Conservation (phyloP, 2,329 filamentous ascomycete genomes). For the Dothidotthia symphoricarpi region DNA sequence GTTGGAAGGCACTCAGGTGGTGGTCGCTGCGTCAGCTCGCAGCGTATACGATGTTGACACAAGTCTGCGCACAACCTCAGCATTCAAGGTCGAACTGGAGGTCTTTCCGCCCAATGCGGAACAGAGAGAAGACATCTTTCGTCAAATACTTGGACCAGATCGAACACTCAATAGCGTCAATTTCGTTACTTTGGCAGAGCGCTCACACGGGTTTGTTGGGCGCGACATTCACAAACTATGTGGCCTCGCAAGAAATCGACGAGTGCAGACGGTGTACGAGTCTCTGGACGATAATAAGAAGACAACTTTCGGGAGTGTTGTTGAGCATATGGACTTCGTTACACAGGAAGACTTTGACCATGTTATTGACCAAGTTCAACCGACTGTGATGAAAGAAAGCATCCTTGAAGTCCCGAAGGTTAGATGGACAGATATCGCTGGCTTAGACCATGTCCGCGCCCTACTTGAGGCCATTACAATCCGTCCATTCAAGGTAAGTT, state of each 20-base stretch:
- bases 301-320: constrained; percentile 10
- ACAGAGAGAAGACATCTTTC: constrained; percentile 72
- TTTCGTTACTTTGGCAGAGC: constrained; percentile 60
- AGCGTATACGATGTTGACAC: constrained; percentile 71
- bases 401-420: constrained; percentile 85
- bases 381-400: constrained; percentile 85
- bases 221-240: constrained; percentile 70
- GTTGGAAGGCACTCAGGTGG: constrained; percentile 57
- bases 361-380: constrained; percentile 68
- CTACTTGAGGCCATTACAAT: constrained; percentile 58
- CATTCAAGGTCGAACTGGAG: constrained; percentile 67
- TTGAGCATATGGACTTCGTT: constrained; percentile 20
- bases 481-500: constrained; percentile 55
- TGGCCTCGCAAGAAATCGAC: constrained; percentile 50
- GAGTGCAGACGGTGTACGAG: constrained; percentile 18
- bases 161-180: constrained; percentile 53
- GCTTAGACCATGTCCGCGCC: constrained; percentile 71
- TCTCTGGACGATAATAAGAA: constrained; percentile 25
- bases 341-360: constrained; percentile 57
- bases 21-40: constrained; percentile 74
- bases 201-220: constrained; percentile 84
- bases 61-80: constrained; percentile 62
- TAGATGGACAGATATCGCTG: constrained; percentile 83
- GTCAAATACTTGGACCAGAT: constrained; percentile 44
- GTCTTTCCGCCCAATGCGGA: constrained; percentile 72